These are phyloP conservation scores for Erythrophleum fordii DNA, from an alignment of 306 rosid genomes.

Conservation along the genomic window DNA sequence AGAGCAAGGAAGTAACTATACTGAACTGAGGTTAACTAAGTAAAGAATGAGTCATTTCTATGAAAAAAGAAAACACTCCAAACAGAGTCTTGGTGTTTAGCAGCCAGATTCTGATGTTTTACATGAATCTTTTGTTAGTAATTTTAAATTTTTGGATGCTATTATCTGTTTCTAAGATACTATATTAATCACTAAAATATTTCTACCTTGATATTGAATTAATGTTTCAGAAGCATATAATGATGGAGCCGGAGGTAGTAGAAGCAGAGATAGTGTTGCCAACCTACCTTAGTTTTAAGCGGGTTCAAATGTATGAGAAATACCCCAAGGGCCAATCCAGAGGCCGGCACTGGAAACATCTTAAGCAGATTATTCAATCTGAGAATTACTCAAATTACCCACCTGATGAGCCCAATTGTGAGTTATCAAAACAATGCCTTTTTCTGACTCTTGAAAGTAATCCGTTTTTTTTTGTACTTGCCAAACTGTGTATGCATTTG, in stretches of 20 bases:
- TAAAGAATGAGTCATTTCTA: background rate
- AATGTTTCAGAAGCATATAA: constrained; percentile 23
- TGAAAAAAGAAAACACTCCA: background rate
- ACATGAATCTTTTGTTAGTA: background rate
- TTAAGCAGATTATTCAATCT: constrained; percentile 92
- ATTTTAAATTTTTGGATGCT: background rate
- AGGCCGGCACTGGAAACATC: constrained; percentile 95
- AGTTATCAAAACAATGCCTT: constrained; percentile 18
- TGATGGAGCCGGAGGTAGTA: constrained; percentile 75
- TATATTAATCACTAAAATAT: background rate
- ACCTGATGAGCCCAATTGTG: constrained; percentile 83
- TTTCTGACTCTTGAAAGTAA: background rate
- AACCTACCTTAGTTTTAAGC: constrained; percentile 74
- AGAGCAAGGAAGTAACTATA: background rate
- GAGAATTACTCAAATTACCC: constrained; percentile 77
- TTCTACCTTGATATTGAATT: background rate
- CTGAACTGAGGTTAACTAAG: background rate
- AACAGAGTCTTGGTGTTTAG: background rate
- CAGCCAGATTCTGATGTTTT: background rate
- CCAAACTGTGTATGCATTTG: background rate
- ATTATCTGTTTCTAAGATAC: background rate
- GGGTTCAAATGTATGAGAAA: constrained; percentile 81
- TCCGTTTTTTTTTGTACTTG: background rate
- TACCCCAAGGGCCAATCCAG: constrained; percentile 88
- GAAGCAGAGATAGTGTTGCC: constrained; percentile 89